These are phyloP conservation scores for Lineolata rhizophorae DNA, from an alignment of 495 filamentous ascomycete genomes.

Conservation along the genomic window DNA sequence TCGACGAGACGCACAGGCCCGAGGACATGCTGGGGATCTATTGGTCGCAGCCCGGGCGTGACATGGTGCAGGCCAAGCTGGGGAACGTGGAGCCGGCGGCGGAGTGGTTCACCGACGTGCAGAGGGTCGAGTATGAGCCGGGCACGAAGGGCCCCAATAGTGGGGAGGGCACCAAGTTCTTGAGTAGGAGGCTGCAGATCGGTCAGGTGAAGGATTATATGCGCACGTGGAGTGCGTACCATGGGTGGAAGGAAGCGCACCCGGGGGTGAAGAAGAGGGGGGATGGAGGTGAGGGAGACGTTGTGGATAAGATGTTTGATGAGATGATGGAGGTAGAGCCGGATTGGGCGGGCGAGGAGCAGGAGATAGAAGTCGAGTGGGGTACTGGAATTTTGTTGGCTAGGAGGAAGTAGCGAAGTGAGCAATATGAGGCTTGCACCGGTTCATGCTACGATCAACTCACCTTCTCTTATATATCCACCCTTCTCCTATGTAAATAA, in stretches of 20 bases:
- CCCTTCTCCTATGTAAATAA: no score
- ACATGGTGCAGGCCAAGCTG: conserved; percentile 25
- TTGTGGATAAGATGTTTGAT: conserved; percentile 34
- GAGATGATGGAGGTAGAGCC: conserved; percentile 23
- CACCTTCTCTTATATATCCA: no score
- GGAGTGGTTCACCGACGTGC: conserved; percentile 26
- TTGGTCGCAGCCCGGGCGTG: conserved; percentile 38
- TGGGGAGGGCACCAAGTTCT: conserved; percentile 25
- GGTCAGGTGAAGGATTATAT: conserved; percentile 31
- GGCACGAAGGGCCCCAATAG: conserved; percentile 12
- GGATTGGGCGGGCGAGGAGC: conserved; percentile 26
- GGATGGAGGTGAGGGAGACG: conserved; percentile 25
- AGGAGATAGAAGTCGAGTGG: conserved; percentile 29
- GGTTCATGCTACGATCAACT: no score
- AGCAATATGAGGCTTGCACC: no score
- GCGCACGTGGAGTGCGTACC: conserved; percentile 32
- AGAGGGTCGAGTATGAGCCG: conserved; percentile 35
- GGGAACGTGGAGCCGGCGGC: conserved; percentile 26
- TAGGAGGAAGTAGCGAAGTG: no score
- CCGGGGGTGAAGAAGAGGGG: conserved; percentile 21
- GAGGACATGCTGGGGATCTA: conserved; percentile 25
- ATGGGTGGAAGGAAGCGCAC: conserved; percentile 29
- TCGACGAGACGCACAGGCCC: background rate
- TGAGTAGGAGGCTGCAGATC: conserved; percentile 28
- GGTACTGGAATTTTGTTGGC: conserved; percentile 32